Percentiles rank a stretch among this genome's conserved stretches.
Conservation (phyloP, 2,329 filamentous ascomycete genomes). For the Cladosporium velox region DNA sequence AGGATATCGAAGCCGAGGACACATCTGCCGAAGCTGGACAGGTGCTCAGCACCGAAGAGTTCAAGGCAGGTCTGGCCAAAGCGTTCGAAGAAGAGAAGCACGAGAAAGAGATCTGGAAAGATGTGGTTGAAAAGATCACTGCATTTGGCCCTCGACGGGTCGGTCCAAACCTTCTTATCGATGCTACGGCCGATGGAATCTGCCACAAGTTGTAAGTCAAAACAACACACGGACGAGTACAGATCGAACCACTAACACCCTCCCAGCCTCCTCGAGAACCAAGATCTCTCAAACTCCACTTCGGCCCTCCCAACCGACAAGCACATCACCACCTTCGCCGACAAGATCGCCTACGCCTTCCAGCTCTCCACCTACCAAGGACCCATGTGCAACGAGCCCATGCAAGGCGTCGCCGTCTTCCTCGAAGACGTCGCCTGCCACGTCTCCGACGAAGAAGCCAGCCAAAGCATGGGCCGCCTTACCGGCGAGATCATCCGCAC, state of each 20-base stretch:
- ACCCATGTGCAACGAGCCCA: slow-evolving; percentile 86
- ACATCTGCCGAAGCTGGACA: slow-evolving; percentile 57
- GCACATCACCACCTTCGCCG: slow-evolving; percentile 24
- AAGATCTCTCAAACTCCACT: slow-evolving; percentile 23
- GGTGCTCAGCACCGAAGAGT: slow-evolving; percentile 70
- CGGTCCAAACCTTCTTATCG: slow-evolving; percentile 87
- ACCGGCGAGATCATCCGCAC: slow-evolving; percentile 93
- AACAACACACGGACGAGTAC: slow-evolving; percentile 13
- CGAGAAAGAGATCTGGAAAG: slow-evolving; percentile 74
- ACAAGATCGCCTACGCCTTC: slow-evolving; percentile 87
- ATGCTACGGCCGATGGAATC: slow-evolving; percentile 71
- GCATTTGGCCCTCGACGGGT: slow-evolving; percentile 84
- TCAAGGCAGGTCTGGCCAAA: slow-evolving; percentile 70
- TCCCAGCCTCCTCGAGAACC: slow-evolving; percentile 34
- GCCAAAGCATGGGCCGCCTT: slow-evolving; percentile 72
- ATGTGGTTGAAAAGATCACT: slow-evolving; percentile 76
- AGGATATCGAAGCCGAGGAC: slow-evolving; percentile 51
- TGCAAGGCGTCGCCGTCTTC: slow-evolving; percentile 90
- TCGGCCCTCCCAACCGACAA: slow-evolving; percentile 23
- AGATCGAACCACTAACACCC: slow-evolving; percentile 26
- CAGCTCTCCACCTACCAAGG: slow-evolving; percentile 88
- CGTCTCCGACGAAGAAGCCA: slow-evolving; percentile 56
- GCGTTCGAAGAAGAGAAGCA: slow-evolving; percentile 72
- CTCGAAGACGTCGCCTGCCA: slow-evolving; percentile 74
- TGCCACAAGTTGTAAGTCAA: slow-evolving; percentile 69